These are phyloP conservation scores for Verticillium dahliae DNA, from an alignment of 2,329 filamentous ascomycete species.

Conservation along the genomic window DNA sequence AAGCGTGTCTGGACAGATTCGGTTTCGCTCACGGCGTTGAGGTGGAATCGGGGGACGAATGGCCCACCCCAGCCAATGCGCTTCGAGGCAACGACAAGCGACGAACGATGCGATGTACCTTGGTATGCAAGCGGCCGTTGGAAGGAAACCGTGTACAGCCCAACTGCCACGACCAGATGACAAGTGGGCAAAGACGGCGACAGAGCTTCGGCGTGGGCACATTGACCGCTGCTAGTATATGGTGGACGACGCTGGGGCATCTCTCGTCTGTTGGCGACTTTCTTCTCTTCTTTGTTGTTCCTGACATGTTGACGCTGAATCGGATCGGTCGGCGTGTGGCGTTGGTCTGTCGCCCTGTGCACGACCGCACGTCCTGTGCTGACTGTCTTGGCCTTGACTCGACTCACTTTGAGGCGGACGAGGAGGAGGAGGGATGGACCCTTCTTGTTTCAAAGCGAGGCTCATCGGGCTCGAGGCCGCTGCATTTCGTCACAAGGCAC, in stretches of 20 bases:
- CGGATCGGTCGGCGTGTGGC: not conserved
- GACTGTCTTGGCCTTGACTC: not conserved
- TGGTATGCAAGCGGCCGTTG: not conserved
- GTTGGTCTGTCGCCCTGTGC: not conserved
- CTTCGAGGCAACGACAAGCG: not conserved
- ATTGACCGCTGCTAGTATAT: not conserved
- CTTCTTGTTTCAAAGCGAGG: not conserved
- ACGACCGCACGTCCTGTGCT: not conserved
- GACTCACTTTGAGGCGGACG: not conserved
- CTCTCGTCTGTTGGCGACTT: not conserved
- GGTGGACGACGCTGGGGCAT: no score
- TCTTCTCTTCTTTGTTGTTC: not conserved
- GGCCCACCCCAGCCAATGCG: not conserved
- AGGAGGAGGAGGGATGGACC: not conserved
- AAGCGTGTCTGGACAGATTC: not conserved
- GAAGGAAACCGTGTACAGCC: not conserved
- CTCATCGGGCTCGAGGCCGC: not conserved
- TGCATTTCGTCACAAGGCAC: not conserved
- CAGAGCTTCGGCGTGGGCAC: not conserved
- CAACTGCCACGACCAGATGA: no score
- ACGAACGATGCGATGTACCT: not conserved
- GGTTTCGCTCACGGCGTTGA: not conserved
- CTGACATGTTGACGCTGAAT: not conserved
- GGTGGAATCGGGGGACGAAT: not conserved
- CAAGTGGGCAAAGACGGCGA: no score